Conservation (phyloP, 2,329 filamentous ascomycete genomes). For the Nothomitra cinnamomea region DNA sequence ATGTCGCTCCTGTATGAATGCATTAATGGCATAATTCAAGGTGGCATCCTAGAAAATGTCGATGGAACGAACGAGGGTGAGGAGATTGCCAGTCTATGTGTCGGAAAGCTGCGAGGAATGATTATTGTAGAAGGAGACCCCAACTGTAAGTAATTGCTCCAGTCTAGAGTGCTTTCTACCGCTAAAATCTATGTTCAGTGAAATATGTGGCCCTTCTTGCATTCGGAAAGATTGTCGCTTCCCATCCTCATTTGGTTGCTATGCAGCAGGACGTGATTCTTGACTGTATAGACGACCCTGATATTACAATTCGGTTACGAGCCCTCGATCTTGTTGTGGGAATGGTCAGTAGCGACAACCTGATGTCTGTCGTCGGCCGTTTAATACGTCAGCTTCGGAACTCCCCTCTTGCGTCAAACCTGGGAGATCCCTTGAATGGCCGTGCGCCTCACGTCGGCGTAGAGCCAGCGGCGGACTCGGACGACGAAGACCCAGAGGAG, state of each 20-base stretch:
- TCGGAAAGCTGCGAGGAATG: constrained; percentile 86
- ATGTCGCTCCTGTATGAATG: constrained; percentile 99
- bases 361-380: constrained; percentile 69
- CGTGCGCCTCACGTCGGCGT: constrained; percentile 25
- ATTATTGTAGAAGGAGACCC: constrained; percentile 84
- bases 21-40: constrained; percentile 95
- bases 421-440: constrained; percentile 29
- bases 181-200: constrained; percentile 33
- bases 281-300: constrained; percentile 85
- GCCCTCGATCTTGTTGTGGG: constrained; percentile 81
- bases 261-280: constrained; percentile 93
- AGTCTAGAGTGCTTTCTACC: neutral
- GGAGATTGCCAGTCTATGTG: constrained; percentile 81
- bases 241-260: constrained; percentile 75
- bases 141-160: constrained; percentile 47
- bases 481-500: constrained; percentile 39
- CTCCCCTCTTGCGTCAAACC: constrained; percentile 37
- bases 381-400: constrained; percentile 70
- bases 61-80: constrained; percentile 70
- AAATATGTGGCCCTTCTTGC: constrained; percentile 94
- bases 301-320: constrained; percentile 89
- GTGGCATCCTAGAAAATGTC: constrained; percentile 72
- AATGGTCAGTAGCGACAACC: constrained; percentile 80
- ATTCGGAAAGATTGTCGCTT: constrained; percentile 84
- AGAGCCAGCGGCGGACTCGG: constrained; percentile 34